Conservation (phyloP, 345 rosid species). For the Turnera subulata region DNA sequence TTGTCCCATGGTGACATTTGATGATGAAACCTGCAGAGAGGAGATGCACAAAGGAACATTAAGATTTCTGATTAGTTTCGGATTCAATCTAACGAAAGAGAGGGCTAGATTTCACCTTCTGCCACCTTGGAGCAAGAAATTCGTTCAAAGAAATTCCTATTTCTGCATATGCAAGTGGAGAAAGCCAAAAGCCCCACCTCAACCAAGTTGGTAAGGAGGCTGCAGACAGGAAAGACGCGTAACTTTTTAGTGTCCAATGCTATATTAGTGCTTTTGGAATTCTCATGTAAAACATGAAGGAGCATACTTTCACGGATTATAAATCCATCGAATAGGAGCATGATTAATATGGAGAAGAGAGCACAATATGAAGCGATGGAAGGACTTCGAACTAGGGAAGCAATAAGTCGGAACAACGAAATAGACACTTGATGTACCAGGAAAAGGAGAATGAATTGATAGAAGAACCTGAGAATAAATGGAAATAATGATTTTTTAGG, state of each 20-base stretch:
- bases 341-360: constrained; percentile 17
- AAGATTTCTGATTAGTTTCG: not conserved
- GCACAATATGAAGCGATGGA: constrained; percentile 24
- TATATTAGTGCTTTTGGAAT: not conserved
- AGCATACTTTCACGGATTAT: constrained; percentile 38
- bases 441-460: constrained; percentile 39
- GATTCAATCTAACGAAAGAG: not conserved
- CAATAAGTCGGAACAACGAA: constrained; percentile 46
- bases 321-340: constrained; percentile 43
- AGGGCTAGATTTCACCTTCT: constrained; percentile 30
- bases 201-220: constrained; percentile 47
- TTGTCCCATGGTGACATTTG: constrained; percentile 32
- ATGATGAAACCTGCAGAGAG: constrained; percentile 31
- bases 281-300: not conserved
- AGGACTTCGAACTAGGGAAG: constrained; percentile 31
- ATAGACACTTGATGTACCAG: constrained; percentile 38
- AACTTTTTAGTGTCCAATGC: not conserved
- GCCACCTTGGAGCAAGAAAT: constrained; percentile 55
- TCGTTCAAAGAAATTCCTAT: constrained; percentile 42
- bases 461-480: constrained; percentile 35
- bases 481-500: constrained; percentile 1
- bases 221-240: constrained; percentile 15
- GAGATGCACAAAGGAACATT: not conserved
- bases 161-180: constrained; percentile 46
- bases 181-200: constrained; percentile 49